Conservation (phyloP, 2,329 filamentous ascomycete genomes). For the Xylariaceae sp. region DNA sequence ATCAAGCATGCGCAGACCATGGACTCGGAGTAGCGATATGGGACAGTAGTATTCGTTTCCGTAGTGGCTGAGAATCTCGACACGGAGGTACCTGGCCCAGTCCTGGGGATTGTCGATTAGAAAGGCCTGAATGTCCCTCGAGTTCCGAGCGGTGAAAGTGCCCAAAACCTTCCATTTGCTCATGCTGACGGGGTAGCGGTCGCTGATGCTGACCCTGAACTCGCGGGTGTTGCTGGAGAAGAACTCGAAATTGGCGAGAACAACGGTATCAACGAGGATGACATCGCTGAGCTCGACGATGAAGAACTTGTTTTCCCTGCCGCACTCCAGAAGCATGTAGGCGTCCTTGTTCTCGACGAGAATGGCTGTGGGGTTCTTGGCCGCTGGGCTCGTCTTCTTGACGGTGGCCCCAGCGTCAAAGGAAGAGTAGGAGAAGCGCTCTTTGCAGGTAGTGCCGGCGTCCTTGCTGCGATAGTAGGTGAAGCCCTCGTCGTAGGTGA, state of each 20-base stretch:
- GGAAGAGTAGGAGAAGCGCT: conserved; percentile 94
- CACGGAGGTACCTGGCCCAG: conserved; percentile 87
- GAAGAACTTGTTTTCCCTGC: conserved; percentile 82
- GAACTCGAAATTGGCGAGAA: conserved; percentile 98
- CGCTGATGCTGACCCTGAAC: conserved; percentile 88
- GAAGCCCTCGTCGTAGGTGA: conserved; percentile 45
- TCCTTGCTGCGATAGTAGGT: conserved; percentile 75
- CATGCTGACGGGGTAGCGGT: conserved; percentile 86
- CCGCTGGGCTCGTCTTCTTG: conserved; percentile 80
- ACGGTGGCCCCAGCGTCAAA: conserved; percentile 95
- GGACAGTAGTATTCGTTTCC: conserved; percentile 97
- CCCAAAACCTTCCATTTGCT: conserved; percentile 91
- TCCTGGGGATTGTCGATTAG: conserved; percentile 91
- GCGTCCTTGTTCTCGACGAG: conserved; percentile 96
- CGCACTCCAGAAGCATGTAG: conserved; percentile 94
- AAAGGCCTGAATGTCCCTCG: conserved; percentile 90
- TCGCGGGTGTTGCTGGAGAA: conserved; percentile 95
- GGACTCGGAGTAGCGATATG: conserved; percentile 81
- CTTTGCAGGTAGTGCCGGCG: conserved; percentile 95
- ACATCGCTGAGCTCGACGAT: conserved; percentile 90
- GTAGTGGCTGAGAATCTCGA: conserved; percentile 91
- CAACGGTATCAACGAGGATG: conserved; percentile 84
- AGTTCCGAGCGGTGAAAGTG: conserved; percentile 86
- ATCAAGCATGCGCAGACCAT: conserved; percentile 95
- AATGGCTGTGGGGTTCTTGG: conserved; percentile 83